phyloP scores from a whole-genome alignment of 2,329 filamentous ascomycete species.

The Stagonosporopsis tanaceti region DNA sequence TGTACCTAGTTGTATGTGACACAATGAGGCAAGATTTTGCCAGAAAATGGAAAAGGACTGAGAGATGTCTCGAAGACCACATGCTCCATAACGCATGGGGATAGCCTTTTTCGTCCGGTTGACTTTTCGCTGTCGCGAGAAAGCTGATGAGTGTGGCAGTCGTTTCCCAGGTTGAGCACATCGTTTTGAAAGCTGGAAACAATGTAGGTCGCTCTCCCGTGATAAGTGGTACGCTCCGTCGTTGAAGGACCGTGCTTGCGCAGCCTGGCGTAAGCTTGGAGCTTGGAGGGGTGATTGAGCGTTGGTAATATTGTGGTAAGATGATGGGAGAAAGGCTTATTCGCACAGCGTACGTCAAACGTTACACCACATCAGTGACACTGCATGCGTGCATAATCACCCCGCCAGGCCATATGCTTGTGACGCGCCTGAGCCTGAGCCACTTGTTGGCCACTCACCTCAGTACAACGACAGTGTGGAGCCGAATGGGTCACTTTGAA shows the following conservation, averaged over 20 bases:
- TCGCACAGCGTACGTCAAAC: slow-evolving; percentile 12
- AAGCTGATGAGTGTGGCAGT: neutral
- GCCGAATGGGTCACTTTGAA: slow-evolving; percentile 16
- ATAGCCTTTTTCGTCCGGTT: neutral
- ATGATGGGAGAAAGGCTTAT: slow-evolving; percentile 5
- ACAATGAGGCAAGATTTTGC: neutral
- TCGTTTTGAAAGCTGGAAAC: neutral
- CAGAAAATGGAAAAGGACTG: neutral
- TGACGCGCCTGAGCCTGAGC: slow-evolving; percentile 6
- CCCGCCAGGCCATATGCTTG: slow-evolving; percentile 22
- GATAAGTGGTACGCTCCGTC: neutral
- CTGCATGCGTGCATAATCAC: slow-evolving; percentile 17
- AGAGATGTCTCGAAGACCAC: neutral
- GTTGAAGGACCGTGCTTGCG: neutral
- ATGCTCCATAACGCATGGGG: neutral
- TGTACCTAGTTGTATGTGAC: neutral
- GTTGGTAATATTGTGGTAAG: neutral
- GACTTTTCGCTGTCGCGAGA: neutral
- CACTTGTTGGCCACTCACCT: slow-evolving; percentile 1
- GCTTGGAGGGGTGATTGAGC: neutral
- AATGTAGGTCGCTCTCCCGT: neutral
- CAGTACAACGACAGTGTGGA: slow-evolving; percentile 15
- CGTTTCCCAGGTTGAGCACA: neutral
- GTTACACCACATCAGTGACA: slow-evolving; percentile 20
- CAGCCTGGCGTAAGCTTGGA: neutral